A percentile compares a stretch with the other conserved stretches of the same genome.
These are phyloP conservation scores for Cercospora sp. DNA, from an alignment of 2,329 filamentous ascomycete species.

Conservation along the genomic window DNA sequence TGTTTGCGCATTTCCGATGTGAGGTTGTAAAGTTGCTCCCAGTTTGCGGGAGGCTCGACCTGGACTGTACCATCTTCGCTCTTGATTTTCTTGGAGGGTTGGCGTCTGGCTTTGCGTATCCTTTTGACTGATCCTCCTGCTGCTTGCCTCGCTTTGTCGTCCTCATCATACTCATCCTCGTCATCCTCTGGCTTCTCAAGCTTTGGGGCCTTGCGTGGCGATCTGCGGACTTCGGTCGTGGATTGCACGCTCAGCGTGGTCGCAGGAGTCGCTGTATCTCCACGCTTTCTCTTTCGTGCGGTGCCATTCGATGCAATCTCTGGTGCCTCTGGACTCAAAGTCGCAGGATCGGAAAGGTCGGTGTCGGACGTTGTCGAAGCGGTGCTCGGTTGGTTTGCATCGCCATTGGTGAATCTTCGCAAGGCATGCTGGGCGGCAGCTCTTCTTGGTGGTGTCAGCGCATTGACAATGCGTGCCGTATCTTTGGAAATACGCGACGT, in stretches of 20 bases:
- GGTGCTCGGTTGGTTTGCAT: not conserved
- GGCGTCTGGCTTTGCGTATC: slow-evolving; percentile 26
- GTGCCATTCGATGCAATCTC: slow-evolving; percentile 14
- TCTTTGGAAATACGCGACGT: slow-evolving; percentile 31
- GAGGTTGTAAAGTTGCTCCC: slow-evolving; percentile 77
- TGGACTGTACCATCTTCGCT: slow-evolving; percentile 33
- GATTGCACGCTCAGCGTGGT: slow-evolving; percentile 18
- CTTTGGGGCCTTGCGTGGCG: slow-evolving; percentile 35
- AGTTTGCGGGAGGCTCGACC: slow-evolving; percentile 66
- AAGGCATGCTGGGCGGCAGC: slow-evolving; percentile 28
- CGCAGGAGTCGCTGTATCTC: slow-evolving; percentile 16
- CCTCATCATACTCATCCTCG: slow-evolving; percentile 11
- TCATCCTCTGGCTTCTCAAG: slow-evolving; percentile 19
- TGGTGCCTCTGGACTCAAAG: slow-evolving; percentile 16
- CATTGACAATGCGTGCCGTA: slow-evolving; percentile 29
- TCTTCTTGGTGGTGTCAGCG: slow-evolving; percentile 20
- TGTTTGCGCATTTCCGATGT: slow-evolving; percentile 76
- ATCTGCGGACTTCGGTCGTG: slow-evolving; percentile 27
- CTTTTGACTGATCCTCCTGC: slow-evolving; percentile 1
- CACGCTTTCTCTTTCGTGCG: slow-evolving; percentile 32
- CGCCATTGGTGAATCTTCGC: slow-evolving; percentile 23
- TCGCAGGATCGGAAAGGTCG: slow-evolving; percentile 24
- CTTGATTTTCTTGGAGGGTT: slow-evolving; percentile 41
- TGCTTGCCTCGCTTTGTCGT: not conserved
- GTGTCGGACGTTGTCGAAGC: slow-evolving; percentile 13